Percentiles rank a stretch among this genome's conserved stretches.
Conservation (phyloP, 495 filamentous ascomycete genomes). For the Tuber umbilicatum region DNA sequence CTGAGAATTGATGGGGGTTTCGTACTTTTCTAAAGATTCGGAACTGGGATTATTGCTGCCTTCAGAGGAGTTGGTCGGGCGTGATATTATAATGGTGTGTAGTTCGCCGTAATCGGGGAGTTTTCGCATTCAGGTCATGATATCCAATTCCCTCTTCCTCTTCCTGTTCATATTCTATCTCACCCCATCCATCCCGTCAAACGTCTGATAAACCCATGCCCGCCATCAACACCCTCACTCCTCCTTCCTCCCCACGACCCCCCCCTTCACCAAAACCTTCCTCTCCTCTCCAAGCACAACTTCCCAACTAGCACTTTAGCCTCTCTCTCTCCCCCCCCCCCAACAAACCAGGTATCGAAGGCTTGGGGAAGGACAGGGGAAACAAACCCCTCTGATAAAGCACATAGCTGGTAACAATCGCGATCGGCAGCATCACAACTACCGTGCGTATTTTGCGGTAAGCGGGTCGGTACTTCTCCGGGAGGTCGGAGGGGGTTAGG, state of each 20-base stretch:
- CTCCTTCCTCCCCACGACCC: background rate
- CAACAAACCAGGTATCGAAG: background rate
- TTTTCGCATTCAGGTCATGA: background rate
- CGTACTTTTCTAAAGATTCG: background rate
- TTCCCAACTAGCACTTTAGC: conserved; percentile 5
- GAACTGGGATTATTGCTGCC: background rate
- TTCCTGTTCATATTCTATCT: background rate
- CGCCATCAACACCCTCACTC: background rate
- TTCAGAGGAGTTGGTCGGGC: background rate
- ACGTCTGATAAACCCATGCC: background rate
- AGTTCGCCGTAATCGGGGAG: background rate
- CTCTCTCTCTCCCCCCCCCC: background rate
- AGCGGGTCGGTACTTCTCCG: conserved; percentile 39
- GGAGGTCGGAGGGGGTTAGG: conserved; percentile 46
- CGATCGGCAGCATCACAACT: conserved; percentile 44
- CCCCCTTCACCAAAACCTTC: conserved; percentile 16
- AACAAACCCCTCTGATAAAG: conserved; percentile 42
- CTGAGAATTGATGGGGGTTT: background rate
- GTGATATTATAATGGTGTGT: background rate
- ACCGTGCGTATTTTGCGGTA: conserved; percentile 35
- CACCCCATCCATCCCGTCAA: background rate
- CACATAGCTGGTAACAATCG: conserved; percentile 42
- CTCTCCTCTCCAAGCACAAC: conserved; percentile 28
- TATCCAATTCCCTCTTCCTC: background rate
- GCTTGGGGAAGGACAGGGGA: background rate